Percentiles rank a stretch among this genome's conserved stretches.
phyloP scores from a whole-genome alignment of 2,329 filamentous ascomycete species.

The Zymoseptoria passerinii region DNA sequence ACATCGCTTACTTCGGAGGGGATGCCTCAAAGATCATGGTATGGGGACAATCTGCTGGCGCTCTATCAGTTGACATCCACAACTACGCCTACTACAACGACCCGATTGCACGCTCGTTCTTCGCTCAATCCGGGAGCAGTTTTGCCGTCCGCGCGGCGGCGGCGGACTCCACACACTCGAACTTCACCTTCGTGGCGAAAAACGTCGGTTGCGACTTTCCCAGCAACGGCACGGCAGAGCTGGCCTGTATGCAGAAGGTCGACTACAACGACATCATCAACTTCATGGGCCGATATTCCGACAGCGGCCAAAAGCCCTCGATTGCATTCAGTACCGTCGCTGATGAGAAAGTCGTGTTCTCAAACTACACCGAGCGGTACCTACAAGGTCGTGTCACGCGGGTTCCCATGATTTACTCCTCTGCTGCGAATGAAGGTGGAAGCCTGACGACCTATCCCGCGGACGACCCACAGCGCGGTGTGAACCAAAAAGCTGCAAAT shows the following conservation, averaged over 20 bases:
- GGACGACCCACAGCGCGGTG: neutral
- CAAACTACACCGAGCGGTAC: conserved; percentile 25
- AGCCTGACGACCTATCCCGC: neutral
- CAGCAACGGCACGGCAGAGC: conserved; percentile 19
- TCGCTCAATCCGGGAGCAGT: conserved; percentile 15
- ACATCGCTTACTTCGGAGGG: conserved; percentile 37
- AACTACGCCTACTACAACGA: conserved; percentile 28
- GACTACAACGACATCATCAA: conserved; percentile 22
- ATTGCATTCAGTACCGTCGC: conserved; percentile 6
- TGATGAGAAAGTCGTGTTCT: conserved; percentile 1
- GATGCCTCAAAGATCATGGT: conserved; percentile 33
- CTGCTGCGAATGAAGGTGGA: conserved; percentile 24
- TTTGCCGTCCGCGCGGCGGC: conserved; percentile 16
- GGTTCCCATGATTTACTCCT: conserved; percentile 30
- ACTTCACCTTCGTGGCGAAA: conserved; percentile 34
- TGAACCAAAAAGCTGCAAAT: neutral
- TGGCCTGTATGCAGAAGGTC: conserved; percentile 33
- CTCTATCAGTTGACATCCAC: conserved; percentile 21
- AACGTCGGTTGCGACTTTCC: conserved; percentile 29
- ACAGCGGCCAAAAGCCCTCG: conserved; percentile 21
- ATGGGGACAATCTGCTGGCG: conserved; percentile 30
- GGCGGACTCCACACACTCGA: conserved; percentile 18
- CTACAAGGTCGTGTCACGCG: conserved; percentile 23
- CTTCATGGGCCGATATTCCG: conserved; percentile 27
- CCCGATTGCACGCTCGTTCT: conserved; percentile 30